A percentile compares a stretch with the other conserved stretches of the same genome.
Evolutionary conservation across 768 basidiomycete genomes (phyloP).

Genomic region (Roridomyces roridus): DNA sequence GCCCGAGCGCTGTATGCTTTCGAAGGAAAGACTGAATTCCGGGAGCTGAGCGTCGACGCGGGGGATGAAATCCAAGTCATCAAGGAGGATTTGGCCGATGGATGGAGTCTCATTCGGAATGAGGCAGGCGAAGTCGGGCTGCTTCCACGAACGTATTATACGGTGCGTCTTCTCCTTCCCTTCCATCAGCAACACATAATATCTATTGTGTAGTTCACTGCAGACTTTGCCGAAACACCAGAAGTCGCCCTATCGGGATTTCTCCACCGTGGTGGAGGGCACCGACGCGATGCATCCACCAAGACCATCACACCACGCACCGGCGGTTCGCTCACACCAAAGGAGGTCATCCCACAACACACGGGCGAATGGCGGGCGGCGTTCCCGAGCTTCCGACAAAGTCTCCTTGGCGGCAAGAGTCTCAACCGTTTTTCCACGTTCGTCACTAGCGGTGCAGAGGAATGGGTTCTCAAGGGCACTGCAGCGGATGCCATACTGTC

Average conservation of each 20-base stretch:
- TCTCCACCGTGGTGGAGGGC: conserved; percentile 23
- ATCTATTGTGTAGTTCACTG: conserved; percentile 61
- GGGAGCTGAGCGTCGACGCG: conserved; percentile 70
- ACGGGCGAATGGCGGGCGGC: conserved; percentile 70
- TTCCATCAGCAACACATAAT: neutral
- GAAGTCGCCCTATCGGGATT: conserved; percentile 43
- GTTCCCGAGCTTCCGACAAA: conserved; percentile 73
- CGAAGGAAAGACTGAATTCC: conserved; percentile 76
- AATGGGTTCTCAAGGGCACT: conserved; percentile 77
- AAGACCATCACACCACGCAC: conserved; percentile 58
- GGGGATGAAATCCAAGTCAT: conserved; percentile 77
- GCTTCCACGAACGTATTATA: conserved; percentile 75
- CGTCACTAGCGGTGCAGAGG: conserved; percentile 86
- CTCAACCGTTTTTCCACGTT: conserved; percentile 88
- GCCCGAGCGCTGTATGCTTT: conserved; percentile 79
- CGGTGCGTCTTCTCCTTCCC: conserved; percentile 48
- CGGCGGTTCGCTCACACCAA: conserved; percentile 52
- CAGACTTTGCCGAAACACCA: conserved; percentile 63
- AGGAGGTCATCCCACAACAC: conserved; percentile 60
- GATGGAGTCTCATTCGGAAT: conserved; percentile 79
- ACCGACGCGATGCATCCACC: conserved; percentile 44
- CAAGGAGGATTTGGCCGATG: conserved; percentile 74
- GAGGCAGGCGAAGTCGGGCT: conserved; percentile 67
- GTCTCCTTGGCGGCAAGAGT: conserved; percentile 77
- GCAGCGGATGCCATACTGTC: conserved; percentile 37